phyloP scores from a whole-genome alignment of 371 early-diverging fungal genomes.

The Apophysomyces elegans region DNA sequence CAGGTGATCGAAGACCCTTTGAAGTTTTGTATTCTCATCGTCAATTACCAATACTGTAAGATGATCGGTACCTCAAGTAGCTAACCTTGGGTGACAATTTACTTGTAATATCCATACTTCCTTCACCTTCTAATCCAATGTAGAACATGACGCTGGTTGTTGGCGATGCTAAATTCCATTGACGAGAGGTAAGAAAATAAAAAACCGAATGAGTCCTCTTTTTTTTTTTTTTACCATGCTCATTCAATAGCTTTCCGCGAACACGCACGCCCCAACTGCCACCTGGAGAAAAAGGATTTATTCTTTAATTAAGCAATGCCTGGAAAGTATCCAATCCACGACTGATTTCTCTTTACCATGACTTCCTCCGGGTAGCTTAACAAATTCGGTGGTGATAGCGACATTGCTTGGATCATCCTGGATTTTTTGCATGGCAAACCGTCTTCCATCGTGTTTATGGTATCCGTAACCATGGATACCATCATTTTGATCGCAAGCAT shows the following conservation, averaged over 20 bases:
- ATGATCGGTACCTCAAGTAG: no score
- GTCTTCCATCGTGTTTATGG: conserved; percentile 84
- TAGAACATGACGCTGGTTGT: conserved; percentile 62
- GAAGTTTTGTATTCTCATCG: no score
- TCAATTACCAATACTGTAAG: no score
- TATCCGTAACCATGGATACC: conserved; percentile 84
- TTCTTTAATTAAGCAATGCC: no score
- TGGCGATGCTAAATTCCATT: conserved; percentile 20
- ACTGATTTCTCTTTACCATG: conserved; percentile 37
- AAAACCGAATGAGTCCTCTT: background rate
- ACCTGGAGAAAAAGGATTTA: conserved; percentile 38
- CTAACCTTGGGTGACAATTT: conserved; percentile 46
- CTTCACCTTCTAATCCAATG: conserved; percentile 71
- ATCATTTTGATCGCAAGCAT: conserved; percentile 89
- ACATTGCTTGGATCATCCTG: conserved; percentile 75
- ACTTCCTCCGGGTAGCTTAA: conserved; percentile 72
- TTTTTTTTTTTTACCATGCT: conserved; percentile 29
- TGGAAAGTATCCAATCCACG: no score
- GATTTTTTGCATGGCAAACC: conserved; percentile 79
- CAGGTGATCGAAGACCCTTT: conserved; percentile 51
- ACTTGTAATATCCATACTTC: conserved; percentile 58
- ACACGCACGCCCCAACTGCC: conserved; percentile 91
- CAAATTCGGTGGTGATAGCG: conserved; percentile 77
- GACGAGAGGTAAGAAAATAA: background rate
- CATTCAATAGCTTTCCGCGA: conserved; percentile 63